phyloP scores from a whole-genome alignment of 2,329 filamentous ascomycete species.

The Hirsutella rhossiliensis region DNA sequence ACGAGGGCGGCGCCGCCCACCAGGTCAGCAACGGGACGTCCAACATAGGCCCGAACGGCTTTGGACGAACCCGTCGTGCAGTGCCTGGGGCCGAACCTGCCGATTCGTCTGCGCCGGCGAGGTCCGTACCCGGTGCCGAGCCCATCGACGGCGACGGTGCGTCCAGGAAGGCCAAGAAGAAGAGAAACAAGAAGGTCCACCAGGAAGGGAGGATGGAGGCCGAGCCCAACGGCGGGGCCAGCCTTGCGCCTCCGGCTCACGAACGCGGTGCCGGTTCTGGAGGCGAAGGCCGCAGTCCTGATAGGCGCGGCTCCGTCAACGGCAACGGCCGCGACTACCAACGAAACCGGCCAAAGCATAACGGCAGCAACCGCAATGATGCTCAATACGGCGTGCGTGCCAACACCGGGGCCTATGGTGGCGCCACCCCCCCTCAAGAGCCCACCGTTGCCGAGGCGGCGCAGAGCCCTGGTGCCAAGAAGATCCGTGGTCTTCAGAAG shows the following conservation, averaged over 20 bases:
- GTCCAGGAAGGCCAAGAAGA: conserved; percentile 80
- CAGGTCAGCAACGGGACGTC: conserved; percentile 66
- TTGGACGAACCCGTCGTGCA: conserved; percentile 60
- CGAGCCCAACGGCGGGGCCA: conserved; percentile 32
- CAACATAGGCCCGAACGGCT: conserved; percentile 64
- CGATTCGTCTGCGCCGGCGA: conserved; percentile 53
- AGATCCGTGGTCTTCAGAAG: conserved; percentile 85
- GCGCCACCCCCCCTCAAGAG: conserved; percentile 5
- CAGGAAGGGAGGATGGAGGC: conserved; percentile 51
- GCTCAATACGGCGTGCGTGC: conserved; percentile 27
- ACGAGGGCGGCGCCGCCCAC: conserved; percentile 87
- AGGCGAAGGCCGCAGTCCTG: conserved; percentile 50
- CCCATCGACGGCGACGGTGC: conserved; percentile 58
- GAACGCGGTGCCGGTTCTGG: conserved; percentile 25
- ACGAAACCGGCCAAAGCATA: conserved; percentile 18
- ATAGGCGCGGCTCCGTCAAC: conserved; percentile 41
- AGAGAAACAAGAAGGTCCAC: conserved; percentile 82
- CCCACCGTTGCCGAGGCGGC: conserved; percentile 32
- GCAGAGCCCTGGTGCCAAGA: conserved; percentile 76
- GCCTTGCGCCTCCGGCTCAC: conserved; percentile 33
- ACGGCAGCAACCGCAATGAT: conserved; percentile 41
- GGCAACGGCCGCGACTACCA: conserved; percentile 3
- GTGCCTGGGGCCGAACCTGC: conserved; percentile 78
- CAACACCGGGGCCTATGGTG: conserved; percentile 14
- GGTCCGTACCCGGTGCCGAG: conserved; percentile 52